Evolutionary conservation across 2,329 filamentous ascomycete species (phyloP), one percentile per base, ranked within the genome.

Genomic region (Emergomyces orientalis): DNA sequence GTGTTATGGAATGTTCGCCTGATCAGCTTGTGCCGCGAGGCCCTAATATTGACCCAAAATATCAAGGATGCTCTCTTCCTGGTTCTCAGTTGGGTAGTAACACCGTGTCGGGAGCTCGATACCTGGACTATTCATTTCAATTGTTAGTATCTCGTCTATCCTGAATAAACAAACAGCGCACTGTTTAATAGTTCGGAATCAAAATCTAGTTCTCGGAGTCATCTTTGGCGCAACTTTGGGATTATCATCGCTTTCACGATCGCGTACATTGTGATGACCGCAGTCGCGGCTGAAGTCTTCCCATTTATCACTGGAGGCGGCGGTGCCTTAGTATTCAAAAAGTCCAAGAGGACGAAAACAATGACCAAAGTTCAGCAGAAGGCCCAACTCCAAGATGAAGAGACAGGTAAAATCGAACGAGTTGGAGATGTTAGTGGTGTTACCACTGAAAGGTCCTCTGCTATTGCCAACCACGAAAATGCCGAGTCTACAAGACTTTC

Each of bases 211-310:
- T 79, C 80, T 0, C 77, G 84, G 22, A 76, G 74, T 32, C 79
- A 88, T 68, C 73, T 88, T 0, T 88, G 86, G 79, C 85, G 89
- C 3, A 91, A 93, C 71, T 91, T 89, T 69, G 89, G 88, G 39
- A 86, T 92, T 3, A 75, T 94, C 1, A 85, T 92, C 67, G 89
- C 87, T 0, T 94, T 90, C 67, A 83, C 85, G 0, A 79, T 90
- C 0, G 81, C 91, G 5, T 95, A 93, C 70, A 83, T 95, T 14
- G 67, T 86, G 13, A 75, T 93, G 37, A 93, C 89, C 0, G 82
- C 88, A 5, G 67, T 88, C 27, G 88, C 86, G 0, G 86, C 87
- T 19, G 90, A 95, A 69, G 68, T 83, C 0, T 81, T 92, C 68
- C 82, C 81, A 19, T 89, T 1, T 71, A 79, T 0, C 79, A 79